Evolutionary conservation across 371 early-diverging fungal genomes (phyloP), one percentile per base, ranked within the genome.

Genomic region (Funneliformis caledonium): DNA sequence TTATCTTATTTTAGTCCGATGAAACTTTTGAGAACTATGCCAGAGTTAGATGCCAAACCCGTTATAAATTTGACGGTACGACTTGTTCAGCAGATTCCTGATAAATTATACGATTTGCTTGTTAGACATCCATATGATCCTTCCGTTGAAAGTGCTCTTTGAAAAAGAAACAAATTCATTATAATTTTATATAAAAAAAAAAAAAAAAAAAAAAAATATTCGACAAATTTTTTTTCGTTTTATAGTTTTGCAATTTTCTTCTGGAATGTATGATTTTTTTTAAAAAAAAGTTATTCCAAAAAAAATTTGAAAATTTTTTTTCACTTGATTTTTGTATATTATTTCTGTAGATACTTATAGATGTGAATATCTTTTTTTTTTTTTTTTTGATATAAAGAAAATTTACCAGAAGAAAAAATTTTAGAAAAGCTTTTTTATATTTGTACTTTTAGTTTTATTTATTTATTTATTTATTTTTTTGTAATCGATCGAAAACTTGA

Each of bases 51-150:
- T 19, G 95, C 96, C 16, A 86, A 86, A 61, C 82, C 88, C 16
- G 89, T 95, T 48, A 93, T 96, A 76, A 84, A 89, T 4, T 76
- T 92, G 48, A 90, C 92, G 0, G 82, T 89, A 19, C 83, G 88
- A 72, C 88, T 96, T 43, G 85, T 92, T 70, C 89, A 89, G 79
- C 84, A 86, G 52, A 82, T 95, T 26, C 92, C 94, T 1, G 89
- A 91, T 60, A 88, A 90, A 72, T 84, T 95, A 37, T 94, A 94
- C 83, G 93, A 94, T 78, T 88, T 90, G 81, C 83, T 95, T 31
- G 95, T 93, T 33, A 83, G 93, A 6, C 96, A 96, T 85, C 91
- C 94, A 1, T 94, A 90, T 80, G 95, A 95, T 86, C 88, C 90
- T 19, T 80, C 87, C 5, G 88, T 93, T 5, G 85, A 56, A 56